Percentiles rank a stretch among this genome's conserved stretches.
Evolutionary conservation across 768 basidiomycete genomes (phyloP).

Genomic region (Russula sp.): DNA sequence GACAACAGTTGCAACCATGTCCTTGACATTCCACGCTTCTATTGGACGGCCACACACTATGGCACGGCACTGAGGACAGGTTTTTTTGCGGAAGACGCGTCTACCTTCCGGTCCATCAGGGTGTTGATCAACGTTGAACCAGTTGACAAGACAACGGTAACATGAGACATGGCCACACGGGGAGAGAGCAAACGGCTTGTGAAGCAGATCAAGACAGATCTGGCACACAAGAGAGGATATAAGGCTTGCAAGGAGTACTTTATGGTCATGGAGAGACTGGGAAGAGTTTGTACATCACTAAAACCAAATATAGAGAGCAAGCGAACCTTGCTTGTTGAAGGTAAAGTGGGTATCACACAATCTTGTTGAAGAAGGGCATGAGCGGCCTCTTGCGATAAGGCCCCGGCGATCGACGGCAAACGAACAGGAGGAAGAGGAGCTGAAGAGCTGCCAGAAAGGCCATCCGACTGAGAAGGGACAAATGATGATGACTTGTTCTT

Average conservation of each 20-base stretch:
- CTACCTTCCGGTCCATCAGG: background rate
- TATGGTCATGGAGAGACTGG: conserved; percentile 34
- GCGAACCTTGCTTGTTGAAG: conserved; percentile 8
- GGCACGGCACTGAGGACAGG: conserved; percentile 40
- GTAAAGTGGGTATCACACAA: background rate
- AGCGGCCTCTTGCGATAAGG: background rate
- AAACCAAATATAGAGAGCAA: background rate
- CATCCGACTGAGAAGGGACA: background rate
- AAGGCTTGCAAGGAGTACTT: conserved; percentile 44
- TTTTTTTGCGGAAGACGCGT: conserved; percentile 31
- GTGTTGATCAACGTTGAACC: conserved; percentile 49
- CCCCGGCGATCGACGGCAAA: background rate
- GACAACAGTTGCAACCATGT: conserved; percentile 37
- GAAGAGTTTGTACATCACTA: background rate
- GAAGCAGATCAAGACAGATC: conserved; percentile 68
- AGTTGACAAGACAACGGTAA: conserved; percentile 61
- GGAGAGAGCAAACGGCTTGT: conserved; percentile 64
- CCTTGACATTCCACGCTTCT: conserved; percentile 43
- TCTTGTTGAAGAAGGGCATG: background rate
- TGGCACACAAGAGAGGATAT: conserved; percentile 67
- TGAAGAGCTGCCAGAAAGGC: background rate
- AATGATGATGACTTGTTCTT: background rate
- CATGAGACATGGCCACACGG: conserved; percentile 75
- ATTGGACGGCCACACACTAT: conserved; percentile 39
- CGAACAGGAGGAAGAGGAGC: background rate